phyloP scores from a whole-genome alignment of 2,329 filamentous ascomycete genomes.

The Epichloe festucae region DNA sequence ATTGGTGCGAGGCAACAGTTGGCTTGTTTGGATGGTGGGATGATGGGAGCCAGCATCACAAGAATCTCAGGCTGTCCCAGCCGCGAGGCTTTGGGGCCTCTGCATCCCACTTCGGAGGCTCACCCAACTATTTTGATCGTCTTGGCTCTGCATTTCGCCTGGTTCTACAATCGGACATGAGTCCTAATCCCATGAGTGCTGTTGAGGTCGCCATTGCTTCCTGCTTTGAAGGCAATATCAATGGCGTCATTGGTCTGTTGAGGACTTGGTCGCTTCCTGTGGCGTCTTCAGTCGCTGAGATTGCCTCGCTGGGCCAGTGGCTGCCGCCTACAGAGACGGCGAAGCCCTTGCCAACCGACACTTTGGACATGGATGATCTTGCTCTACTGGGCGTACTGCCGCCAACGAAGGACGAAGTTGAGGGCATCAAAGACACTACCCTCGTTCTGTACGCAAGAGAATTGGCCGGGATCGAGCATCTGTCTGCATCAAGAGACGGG shows the following conservation, averaged over 20 bases:
- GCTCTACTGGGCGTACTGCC: constrained; percentile 63
- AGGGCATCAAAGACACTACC: constrained; percentile 66
- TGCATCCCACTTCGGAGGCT: constrained; percentile 32
- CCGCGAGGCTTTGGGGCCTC: constrained; percentile 24
- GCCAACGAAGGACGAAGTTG: constrained; percentile 43
- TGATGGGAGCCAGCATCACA: constrained; percentile 46
- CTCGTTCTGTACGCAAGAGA: constrained; percentile 63
- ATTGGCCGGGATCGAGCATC: constrained; percentile 42
- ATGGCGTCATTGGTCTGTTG: constrained; percentile 61
- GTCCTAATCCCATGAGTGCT: constrained; percentile 60
- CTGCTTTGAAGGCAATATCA: constrained; percentile 69
- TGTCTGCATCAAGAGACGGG: constrained; percentile 47
- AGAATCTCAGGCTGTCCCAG: constrained; percentile 26
- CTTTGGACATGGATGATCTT: constrained; percentile 71
- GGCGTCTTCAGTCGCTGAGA: constrained; percentile 65
- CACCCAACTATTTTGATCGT: constrained; percentile 60
- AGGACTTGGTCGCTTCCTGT: constrained; percentile 71
- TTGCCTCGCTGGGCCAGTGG: constrained; percentile 77
- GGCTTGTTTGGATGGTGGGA: constrained; percentile 88
- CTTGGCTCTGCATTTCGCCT: constrained; percentile 59
- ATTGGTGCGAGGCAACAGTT: constrained; percentile 85
- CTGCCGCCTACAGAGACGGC: constrained; percentile 35
- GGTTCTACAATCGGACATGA: constrained; percentile 55
- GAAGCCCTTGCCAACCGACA: constrained; percentile 43
- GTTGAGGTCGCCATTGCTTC: constrained; percentile 74